phyloP scores from a whole-genome alignment of 805 yeast species.

The Komagataella phaffii region DNA sequence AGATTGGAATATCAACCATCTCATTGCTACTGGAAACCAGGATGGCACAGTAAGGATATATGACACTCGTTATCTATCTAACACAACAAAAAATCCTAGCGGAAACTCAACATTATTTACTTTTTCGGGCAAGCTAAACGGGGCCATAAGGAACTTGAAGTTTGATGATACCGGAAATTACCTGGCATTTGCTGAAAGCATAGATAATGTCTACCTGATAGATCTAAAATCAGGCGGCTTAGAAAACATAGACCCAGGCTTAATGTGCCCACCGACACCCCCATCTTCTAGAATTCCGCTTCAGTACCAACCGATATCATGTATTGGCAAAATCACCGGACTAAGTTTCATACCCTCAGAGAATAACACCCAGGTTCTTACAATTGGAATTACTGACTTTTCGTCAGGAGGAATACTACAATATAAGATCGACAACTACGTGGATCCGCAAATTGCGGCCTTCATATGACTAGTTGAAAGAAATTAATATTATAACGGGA shows the following conservation, averaged over 20 bases:
- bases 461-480: background rate
- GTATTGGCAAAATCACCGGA: slow-evolving; percentile 48
- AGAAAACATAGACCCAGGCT: slow-evolving; percentile 7
- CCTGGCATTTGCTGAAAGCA: slow-evolving; percentile 42
- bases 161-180: slow-evolving; percentile 32
- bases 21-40: slow-evolving; percentile 44
- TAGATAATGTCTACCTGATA: slow-evolving; percentile 42
- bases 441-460: slow-evolving; percentile 2
- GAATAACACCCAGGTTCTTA: slow-evolving; percentile 31
- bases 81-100: background rate
- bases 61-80: slow-evolving; percentile 26
- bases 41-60: slow-evolving; percentile 42
- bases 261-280: background rate
- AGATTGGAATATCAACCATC: slow-evolving; percentile 37
- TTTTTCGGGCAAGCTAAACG: slow-evolving; percentile 13
- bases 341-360: slow-evolving; percentile 30
- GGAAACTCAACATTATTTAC: slow-evolving; percentile 4
- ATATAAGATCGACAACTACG: slow-evolving; percentile 23
- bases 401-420: slow-evolving; percentile 45
- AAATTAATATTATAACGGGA: background rate
- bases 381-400: slow-evolving; percentile 41
- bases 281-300: background rate
- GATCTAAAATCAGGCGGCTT: slow-evolving; percentile 19
- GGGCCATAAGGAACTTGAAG: slow-evolving; percentile 39
- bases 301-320: slow-evolving; percentile 30